Evolutionary conservation across 2,329 filamentous ascomycete genomes (phyloP).

Genomic region (Ophiostoma sp.): DNA sequence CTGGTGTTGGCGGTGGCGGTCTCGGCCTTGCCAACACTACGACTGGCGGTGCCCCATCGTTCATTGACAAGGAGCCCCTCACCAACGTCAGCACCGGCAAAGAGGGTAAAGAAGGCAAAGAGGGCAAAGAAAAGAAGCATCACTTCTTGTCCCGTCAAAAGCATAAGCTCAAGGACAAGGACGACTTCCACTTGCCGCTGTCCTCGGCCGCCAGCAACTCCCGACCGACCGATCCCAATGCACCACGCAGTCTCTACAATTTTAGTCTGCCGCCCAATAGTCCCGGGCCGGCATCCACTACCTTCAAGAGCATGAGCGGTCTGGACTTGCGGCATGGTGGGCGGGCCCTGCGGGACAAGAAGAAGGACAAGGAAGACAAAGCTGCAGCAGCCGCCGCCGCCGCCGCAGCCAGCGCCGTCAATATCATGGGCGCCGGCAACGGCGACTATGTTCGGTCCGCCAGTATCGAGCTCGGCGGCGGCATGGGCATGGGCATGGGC

Average conservation of each 20-base stretch:
- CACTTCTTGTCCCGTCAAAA: slow-evolving; percentile 79
- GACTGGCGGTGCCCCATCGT: neutral
- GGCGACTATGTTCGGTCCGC: slow-evolving; percentile 46
- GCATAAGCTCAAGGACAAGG: slow-evolving; percentile 70
- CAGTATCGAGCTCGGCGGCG: slow-evolving; percentile 26
- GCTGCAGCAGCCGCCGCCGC: slow-evolving; percentile 37
- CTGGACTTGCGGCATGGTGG: slow-evolving; percentile 77
- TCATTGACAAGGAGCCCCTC: slow-evolving; percentile 43
- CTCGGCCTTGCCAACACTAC: neutral
- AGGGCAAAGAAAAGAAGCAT: slow-evolving; percentile 75
- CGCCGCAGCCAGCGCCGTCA: neutral
- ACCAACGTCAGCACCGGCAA: slow-evolving; percentile 41
- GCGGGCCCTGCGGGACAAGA: slow-evolving; percentile 76
- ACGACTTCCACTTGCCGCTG: slow-evolving; percentile 70
- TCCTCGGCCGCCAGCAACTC: slow-evolving; percentile 78
- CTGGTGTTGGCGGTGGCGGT: neutral
- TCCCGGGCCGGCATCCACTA: slow-evolving; percentile 62
- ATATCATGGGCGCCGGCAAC: slow-evolving; percentile 8
- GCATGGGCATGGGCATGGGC: slow-evolving; percentile 36
- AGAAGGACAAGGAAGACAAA: slow-evolving; percentile 66
- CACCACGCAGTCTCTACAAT: slow-evolving; percentile 74
- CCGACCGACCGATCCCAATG: slow-evolving; percentile 70
- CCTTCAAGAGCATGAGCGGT: slow-evolving; percentile 82
- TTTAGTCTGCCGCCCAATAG: slow-evolving; percentile 75
- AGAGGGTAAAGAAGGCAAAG: slow-evolving; percentile 43